Evolutionary conservation across 805 yeast genomes (phyloP).

Genomic region (Candida pini): DNA sequence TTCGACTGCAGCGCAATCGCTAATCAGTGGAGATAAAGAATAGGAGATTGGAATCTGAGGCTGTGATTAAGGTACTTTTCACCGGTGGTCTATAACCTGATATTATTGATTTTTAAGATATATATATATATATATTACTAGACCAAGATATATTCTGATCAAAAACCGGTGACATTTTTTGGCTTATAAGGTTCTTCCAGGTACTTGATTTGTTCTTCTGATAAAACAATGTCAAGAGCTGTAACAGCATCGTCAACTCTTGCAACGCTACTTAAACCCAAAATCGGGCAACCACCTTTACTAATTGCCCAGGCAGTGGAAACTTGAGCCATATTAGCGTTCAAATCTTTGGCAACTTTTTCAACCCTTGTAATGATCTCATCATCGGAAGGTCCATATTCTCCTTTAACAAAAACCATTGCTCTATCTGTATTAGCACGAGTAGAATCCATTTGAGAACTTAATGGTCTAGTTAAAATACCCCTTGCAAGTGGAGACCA

Average conservation of each 20-base stretch:
- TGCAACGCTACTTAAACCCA: conserved; percentile 43
- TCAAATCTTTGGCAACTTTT: conserved; percentile 40
- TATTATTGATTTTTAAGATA: no score
- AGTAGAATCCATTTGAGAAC: conserved; percentile 1
- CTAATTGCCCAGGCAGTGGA: conserved; percentile 48
- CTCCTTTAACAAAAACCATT: conserved; percentile 1
- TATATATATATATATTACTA: no score
- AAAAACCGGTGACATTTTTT: background rate
- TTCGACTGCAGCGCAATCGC: no score
- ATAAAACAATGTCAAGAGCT: conserved; percentile 36
- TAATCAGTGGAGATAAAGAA: no score
- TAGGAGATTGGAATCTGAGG: no score
- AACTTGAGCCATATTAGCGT: conserved; percentile 46
- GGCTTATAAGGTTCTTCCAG: conserved; percentile 26
- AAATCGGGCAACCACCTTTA: conserved; percentile 50
- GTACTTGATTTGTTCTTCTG: conserved; percentile 31
- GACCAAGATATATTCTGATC: background rate
- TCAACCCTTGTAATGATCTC: conserved; percentile 46
- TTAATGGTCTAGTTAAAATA: conserved; percentile 42
- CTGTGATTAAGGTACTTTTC: no score
- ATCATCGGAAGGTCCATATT: conserved; percentile 19
- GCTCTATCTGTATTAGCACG: conserved; percentile 2
- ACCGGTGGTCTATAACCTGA: no score
- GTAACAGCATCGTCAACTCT: conserved; percentile 48
- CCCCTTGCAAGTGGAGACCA: conserved; percentile 61